Evolutionary conservation across 169 alveolate species (phyloP).

Genomic region (Plasmodium knowlesi): DNA sequence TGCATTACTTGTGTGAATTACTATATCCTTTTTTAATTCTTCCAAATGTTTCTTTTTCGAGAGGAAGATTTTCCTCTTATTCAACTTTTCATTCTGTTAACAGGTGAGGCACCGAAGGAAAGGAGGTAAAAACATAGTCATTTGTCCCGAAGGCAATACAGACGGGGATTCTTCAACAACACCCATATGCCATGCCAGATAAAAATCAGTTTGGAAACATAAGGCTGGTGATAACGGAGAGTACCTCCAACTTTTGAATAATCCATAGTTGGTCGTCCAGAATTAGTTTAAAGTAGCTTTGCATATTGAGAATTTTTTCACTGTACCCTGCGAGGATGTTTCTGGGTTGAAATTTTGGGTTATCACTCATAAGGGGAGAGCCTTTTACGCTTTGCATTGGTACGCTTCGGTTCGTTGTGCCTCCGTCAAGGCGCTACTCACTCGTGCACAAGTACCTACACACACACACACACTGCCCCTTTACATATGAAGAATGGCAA

Average conservation of each 20-base stretch:
- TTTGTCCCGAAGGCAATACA: not conserved
- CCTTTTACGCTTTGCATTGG: not conserved
- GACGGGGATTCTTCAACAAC: not conserved
- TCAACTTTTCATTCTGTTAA: conserved; percentile 55
- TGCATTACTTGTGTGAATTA: conserved; percentile 22
- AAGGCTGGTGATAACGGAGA: not conserved
- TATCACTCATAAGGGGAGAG: not conserved
- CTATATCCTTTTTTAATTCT: conserved; percentile 31
- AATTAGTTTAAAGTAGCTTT: conserved; percentile 33
- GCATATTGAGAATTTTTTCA: conserved; percentile 37
- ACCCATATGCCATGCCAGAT: not conserved
- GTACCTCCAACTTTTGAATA: conserved; percentile 44
- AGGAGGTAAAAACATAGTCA: not conserved
- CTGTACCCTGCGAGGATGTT: conserved; percentile 28
- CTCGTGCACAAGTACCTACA: not conserved
- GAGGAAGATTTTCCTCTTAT: conserved; percentile 29
- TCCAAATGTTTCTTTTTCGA: conserved; percentile 44
- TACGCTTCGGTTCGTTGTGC: not conserved
- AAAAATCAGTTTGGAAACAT: not conserved
- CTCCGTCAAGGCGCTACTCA: not conserved
- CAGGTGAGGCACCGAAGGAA: not conserved
- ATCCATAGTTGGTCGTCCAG: conserved; percentile 48
- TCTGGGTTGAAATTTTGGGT: not conserved
- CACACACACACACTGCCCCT: not conserved
- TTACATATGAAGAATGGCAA: not conserved